phyloP scores from a whole-genome alignment of 2,329 filamentous ascomycete genomes.

The Paraconiothyrium sp. region DNA sequence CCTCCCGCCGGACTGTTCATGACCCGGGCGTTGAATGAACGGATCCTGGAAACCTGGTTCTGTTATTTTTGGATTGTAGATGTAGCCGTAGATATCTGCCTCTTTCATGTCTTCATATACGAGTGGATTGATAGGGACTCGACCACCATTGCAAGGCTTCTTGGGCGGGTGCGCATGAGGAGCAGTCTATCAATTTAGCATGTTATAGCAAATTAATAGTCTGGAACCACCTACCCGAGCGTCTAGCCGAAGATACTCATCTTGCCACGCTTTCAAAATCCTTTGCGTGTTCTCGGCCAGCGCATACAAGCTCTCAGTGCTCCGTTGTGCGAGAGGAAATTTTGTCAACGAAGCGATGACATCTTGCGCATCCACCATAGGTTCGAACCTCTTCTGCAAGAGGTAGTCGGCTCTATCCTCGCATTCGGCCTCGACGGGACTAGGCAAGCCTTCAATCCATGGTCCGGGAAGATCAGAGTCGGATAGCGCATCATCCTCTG shows the following conservation, averaged over 20 bases:
- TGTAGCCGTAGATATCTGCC: conserved; percentile 68
- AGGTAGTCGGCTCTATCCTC: conserved; percentile 54
- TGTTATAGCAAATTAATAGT: not conserved
- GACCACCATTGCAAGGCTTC: conserved; percentile 60
- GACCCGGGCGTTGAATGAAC: conserved; percentile 61
- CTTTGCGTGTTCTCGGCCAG: conserved; percentile 64
- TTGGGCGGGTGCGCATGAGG: conserved; percentile 61
- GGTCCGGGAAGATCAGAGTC: conserved; percentile 50
- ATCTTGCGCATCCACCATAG: conserved; percentile 54
- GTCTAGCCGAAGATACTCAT: conserved; percentile 67
- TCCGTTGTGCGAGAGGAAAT: conserved; percentile 52
- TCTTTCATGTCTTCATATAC: conserved; percentile 69
- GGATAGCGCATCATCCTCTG: conserved; percentile 46
- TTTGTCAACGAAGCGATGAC: conserved; percentile 57
- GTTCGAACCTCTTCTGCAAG: conserved; percentile 51
- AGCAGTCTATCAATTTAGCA: conserved; percentile 54
- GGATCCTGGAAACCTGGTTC: conserved; percentile 63
- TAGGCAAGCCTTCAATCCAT: conserved; percentile 41
- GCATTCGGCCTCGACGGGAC: conserved; percentile 44
- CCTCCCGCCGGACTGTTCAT: conserved; percentile 55
- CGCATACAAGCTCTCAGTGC: conserved; percentile 63
- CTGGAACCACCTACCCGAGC: conserved; percentile 42
- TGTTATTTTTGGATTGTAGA: conserved; percentile 62
- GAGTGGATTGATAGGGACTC: conserved; percentile 55
- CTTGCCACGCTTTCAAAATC: conserved; percentile 65